A percentile compares a stretch with the other conserved stretches of the same genome.
Evolutionary conservation across 257 asterid species (phyloP).

Genomic region (Petunia secreta): DNA sequence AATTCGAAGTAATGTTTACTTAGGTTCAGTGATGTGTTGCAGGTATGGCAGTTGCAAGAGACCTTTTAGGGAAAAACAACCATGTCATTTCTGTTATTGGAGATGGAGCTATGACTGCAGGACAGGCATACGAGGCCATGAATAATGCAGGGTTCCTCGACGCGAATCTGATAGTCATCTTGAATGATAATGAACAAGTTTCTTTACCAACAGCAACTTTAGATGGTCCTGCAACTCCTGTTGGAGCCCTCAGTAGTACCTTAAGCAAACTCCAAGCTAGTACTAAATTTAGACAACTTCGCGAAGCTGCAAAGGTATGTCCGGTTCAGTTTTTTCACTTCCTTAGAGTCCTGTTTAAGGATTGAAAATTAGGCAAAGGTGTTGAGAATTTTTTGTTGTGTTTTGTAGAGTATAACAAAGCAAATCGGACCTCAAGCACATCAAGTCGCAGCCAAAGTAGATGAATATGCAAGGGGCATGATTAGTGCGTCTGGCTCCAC

Average conservation of each 20-base stretch:
- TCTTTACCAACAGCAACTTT: conserved; percentile 77
- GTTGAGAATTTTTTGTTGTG: not conserved
- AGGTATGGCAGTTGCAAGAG: conserved; percentile 90
- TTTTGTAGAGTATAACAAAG: conserved; percentile 59
- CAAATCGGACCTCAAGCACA: conserved; percentile 82
- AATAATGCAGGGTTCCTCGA: conserved; percentile 82
- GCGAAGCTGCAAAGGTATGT: conserved; percentile 79
- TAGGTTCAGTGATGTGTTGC: conserved; percentile 4
- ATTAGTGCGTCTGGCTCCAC: conserved; percentile 72
- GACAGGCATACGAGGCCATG: conserved; percentile 92
- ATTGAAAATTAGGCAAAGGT: not conserved
- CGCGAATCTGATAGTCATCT: conserved; percentile 58
- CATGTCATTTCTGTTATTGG: conserved; percentile 71
- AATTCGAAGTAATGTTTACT: not conserved
- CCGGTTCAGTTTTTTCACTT: not conserved
- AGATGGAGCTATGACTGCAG: conserved; percentile 87
- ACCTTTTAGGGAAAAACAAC: conserved; percentile 65
- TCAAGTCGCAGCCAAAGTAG: conserved; percentile 79
- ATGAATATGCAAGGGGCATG: conserved; percentile 88
- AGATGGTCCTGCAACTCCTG: conserved; percentile 76
- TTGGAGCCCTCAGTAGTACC: conserved; percentile 74
- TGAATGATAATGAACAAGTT: conserved; percentile 78
- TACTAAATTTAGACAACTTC: conserved; percentile 67
- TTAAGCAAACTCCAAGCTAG: conserved; percentile 77
- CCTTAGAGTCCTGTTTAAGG: not conserved